Evolutionary conservation across 345 rosid genomes (phyloP).

Genomic region (Lepidium africanum): DNA sequence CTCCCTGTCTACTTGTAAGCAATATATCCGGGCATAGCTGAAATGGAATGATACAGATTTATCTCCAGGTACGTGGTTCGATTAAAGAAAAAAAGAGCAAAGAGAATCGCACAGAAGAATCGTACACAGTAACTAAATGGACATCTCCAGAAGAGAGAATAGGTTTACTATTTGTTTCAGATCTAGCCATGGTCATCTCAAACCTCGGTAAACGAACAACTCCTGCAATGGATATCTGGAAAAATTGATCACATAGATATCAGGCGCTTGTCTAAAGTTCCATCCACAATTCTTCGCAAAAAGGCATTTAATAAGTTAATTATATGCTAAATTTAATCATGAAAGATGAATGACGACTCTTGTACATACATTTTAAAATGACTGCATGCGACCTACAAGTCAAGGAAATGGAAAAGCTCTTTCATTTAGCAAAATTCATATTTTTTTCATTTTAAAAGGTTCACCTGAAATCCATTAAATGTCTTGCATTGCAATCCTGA

Average conservation of each 20-base stretch:
- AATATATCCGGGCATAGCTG: constrained; percentile 99
- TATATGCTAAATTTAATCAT: background rate
- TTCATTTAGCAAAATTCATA: background rate
- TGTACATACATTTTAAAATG: constrained; percentile 3
- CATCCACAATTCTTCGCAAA: background rate
- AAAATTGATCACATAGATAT: constrained; percentile 22
- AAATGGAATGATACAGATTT: constrained; percentile 4
- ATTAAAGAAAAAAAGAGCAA: background rate
- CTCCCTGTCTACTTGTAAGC: constrained; percentile 95
- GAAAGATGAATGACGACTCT: background rate
- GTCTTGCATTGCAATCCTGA: constrained; percentile 95
- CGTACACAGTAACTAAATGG: constrained; percentile 79
- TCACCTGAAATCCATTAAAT: constrained; percentile 87
- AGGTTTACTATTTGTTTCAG: constrained; percentile 82
- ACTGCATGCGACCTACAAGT: background rate
- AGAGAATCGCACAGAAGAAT: constrained; percentile 16
- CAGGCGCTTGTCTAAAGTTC: background rate
- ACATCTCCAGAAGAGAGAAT: constrained; percentile 87
- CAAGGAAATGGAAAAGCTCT: background rate
- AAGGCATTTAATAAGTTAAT: background rate
- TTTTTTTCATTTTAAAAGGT: background rate
- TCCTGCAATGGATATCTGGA: constrained; percentile 91
- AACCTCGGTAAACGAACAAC: constrained; percentile 82
- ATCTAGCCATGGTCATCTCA: constrained; percentile 89
- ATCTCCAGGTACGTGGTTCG: background rate